A percentile compares a stretch with the other conserved stretches of the same genome.
Evolutionary conservation across 345 rosid genomes (phyloP).

Genomic region (Salix koriyanagi): DNA sequence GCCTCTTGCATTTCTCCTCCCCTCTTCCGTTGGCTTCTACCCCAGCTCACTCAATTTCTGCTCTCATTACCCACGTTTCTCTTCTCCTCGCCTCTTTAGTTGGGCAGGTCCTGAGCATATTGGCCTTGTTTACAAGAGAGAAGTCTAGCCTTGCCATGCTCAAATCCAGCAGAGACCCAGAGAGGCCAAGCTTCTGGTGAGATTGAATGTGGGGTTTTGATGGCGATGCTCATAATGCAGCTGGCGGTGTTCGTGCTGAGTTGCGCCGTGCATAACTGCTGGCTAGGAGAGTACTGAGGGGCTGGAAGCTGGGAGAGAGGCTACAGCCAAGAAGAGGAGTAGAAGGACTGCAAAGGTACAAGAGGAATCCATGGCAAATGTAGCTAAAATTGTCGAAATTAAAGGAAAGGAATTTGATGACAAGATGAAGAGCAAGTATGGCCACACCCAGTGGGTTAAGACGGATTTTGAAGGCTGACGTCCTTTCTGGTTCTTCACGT

Average conservation of each 20-base stretch:
- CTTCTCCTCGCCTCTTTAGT: slow-evolving; percentile 43
- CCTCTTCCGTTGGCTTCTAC: slow-evolving; percentile 47
- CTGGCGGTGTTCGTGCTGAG: slow-evolving; percentile 41
- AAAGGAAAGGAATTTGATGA: slow-evolving; percentile 45
- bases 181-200: slow-evolving; percentile 58
- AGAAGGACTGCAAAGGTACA: slow-evolving; percentile 42
- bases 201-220: slow-evolving; percentile 54
- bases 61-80: slow-evolving; percentile 46
- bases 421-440: slow-evolving; percentile 42
- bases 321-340: slow-evolving; percentile 38
- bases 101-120: slow-evolving; percentile 36
- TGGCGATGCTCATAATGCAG: slow-evolving; percentile 52
- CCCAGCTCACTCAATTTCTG: slow-evolving; percentile 40
- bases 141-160: slow-evolving; percentile 44
- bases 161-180: slow-evolving; percentile 40
- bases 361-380: slow-evolving; percentile 49
- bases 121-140: slow-evolving; percentile 47
- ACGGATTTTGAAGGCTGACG: slow-evolving; percentile 51
- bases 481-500: background rate
- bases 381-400: slow-evolving; percentile 31
- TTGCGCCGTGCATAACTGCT: slow-evolving; percentile 40
- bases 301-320: slow-evolving; percentile 45
- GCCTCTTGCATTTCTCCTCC: slow-evolving; percentile 48
- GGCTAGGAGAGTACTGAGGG: slow-evolving; percentile 58
- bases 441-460: slow-evolving; percentile 45